Evolutionary conservation across 345 rosid genomes (phyloP).

Genomic region (Eucalyptus rudis): DNA sequence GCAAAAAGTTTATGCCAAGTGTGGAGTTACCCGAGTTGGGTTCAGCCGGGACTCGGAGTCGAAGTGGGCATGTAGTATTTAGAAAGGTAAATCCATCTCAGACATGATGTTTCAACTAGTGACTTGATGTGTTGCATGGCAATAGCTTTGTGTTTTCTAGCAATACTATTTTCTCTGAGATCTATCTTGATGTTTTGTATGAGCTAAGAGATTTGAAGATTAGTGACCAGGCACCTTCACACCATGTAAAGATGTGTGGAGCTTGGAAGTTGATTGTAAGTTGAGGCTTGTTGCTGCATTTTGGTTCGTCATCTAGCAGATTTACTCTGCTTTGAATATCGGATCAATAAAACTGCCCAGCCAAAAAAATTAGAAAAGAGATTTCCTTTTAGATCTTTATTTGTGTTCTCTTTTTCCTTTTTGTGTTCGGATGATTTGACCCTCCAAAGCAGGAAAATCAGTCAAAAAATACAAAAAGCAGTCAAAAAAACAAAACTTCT

Average conservation of each 20-base stretch:
- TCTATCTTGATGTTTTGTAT: neutral
- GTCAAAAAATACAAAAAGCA: neutral
- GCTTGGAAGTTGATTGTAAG: neutral
- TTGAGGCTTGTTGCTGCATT: neutral
- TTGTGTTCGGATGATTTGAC: neutral
- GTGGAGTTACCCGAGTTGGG: neutral
- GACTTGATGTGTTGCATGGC: neutral
- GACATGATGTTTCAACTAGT: neutral
- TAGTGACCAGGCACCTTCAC: neutral
- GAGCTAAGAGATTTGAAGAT: neutral
- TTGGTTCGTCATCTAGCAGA: neutral
- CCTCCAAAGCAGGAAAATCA: neutral
- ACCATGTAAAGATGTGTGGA: neutral
- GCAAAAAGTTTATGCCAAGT: neutral
- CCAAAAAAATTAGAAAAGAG: neutral
- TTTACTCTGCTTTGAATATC: neutral
- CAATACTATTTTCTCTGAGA: neutral
- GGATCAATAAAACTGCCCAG: neutral
- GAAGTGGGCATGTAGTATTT: neutral
- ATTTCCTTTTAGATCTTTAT: neutral
- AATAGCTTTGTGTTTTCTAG: neutral
- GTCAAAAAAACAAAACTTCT: neutral
- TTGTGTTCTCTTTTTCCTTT: neutral
- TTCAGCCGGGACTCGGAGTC: neutral
- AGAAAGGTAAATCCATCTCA: neutral